Evolutionary conservation across 805 yeast genomes (phyloP).

Genomic region (Crinitomyces ghanaensis): DNA sequence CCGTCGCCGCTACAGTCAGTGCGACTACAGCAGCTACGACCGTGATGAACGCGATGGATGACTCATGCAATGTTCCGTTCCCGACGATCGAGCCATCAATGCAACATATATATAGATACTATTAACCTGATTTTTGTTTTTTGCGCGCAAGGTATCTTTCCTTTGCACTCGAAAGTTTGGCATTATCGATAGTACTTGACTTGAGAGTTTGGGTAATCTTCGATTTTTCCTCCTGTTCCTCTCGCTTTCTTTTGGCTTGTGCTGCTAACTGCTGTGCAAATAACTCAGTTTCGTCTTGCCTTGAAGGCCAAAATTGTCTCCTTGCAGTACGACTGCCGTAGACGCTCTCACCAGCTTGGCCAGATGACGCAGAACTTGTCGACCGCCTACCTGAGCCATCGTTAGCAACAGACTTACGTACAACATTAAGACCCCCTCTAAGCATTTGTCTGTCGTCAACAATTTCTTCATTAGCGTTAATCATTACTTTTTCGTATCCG

Average conservation of each 20-base stretch:
- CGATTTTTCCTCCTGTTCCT: constrained; percentile 7
- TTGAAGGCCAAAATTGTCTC: too few relatives aligned
- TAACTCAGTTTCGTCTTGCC: constrained; percentile 4
- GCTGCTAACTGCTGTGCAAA: constrained; percentile 7
- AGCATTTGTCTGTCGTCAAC: constrained; percentile 21
- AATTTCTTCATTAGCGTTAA: constrained; percentile 20
- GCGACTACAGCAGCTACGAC: too few relatives aligned
- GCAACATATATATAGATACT: too few relatives aligned
- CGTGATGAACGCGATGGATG: too few relatives aligned
- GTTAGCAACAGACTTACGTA: too few relatives aligned
- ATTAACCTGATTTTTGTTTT: too few relatives aligned
- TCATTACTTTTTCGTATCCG: constrained; percentile 15
- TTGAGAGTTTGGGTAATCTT: constrained; percentile 7
- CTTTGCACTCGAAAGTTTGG: constrained; percentile 17
- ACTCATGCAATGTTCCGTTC: too few relatives aligned
- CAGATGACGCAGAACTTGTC: too few relatives aligned
- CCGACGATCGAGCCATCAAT: too few relatives aligned
- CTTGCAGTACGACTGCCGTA: too few relatives aligned
- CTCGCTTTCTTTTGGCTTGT: constrained; percentile 6
- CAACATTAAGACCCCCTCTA: constrained; percentile 19
- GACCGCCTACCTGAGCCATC: constrained; percentile 1
- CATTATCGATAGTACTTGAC: constrained; percentile 11
- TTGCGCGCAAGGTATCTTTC: constrained; percentile 21
- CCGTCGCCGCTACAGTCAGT: too few relatives aligned
- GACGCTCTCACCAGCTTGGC: too few relatives aligned